These are phyloP conservation scores for Rubroboletus pulcherrimus DNA, from an alignment of 768 basidiomycete species.

Conservation along the genomic window DNA sequence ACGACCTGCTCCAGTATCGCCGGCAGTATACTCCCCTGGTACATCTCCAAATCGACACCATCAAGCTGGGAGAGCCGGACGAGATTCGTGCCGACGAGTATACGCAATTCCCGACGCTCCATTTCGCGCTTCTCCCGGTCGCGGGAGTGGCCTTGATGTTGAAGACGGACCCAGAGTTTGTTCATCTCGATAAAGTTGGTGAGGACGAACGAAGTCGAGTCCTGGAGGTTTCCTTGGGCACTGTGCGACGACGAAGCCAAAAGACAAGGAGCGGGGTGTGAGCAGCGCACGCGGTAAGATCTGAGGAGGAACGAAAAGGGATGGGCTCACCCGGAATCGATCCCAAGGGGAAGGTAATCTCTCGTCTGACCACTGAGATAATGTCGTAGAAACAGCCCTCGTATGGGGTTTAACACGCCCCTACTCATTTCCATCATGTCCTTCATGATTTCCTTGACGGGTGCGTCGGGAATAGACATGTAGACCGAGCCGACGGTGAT, in stretches of 20 bases:
- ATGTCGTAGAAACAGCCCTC: conserved; percentile 92
- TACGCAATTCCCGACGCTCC: conserved; percentile 92
- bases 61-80: conserved; percentile 94
- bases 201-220: conserved; percentile 92
- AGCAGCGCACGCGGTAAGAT: neutral
- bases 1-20: conserved; percentile 96
- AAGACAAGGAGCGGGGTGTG: neutral
- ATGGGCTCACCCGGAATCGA: conserved; percentile 66
- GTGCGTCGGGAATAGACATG: conserved; percentile 97
- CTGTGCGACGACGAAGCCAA: conserved; percentile 37
- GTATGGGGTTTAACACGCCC: conserved; percentile 94
- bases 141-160: conserved; percentile 95
- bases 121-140: conserved; percentile 97
- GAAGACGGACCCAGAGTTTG: conserved; percentile 98
- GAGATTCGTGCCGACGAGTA: conserved; percentile 96
- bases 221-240: conserved; percentile 84
- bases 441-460: conserved; percentile 99
- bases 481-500: conserved; percentile 99
- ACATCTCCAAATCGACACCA: conserved; percentile 93
- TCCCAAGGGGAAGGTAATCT: conserved; percentile 89
- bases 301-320: neutral
- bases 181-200: conserved; percentile 99
- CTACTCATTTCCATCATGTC: conserved; percentile 99
- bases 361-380: conserved; percentile 97
- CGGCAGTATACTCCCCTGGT: conserved; percentile 80